phyloP scores from a whole-genome alignment of 768 basidiomycete species.

The Naganishia antarctica region DNA sequence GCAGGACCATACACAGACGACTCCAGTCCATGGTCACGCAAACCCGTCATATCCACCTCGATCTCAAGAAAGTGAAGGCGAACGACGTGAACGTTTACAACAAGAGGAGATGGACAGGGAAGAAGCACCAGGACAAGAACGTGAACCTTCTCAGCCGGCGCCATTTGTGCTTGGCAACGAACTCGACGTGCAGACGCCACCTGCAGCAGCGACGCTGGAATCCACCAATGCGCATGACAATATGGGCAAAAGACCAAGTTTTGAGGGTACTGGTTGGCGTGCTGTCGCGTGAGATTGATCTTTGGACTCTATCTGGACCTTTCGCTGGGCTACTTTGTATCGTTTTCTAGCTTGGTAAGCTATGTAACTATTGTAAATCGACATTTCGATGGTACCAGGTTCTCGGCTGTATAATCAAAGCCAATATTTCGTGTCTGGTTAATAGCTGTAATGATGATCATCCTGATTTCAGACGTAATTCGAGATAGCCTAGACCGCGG shows the following conservation, averaged over 20 bases:
- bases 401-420: too few relatives aligned
- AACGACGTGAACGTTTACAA: conserved; percentile 5
- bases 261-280: conserved; percentile 16
- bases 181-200: conserved; percentile 11
- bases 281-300: neutral
- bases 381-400: too few relatives aligned
- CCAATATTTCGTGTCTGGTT: too few relatives aligned
- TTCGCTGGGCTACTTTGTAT: neutral
- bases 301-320: neutral
- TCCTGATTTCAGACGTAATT: too few relatives aligned
- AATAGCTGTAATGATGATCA: too few relatives aligned
- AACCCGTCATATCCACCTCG: conserved; percentile 3
- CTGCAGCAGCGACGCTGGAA: neutral
- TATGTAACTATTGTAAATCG: too few relatives aligned
- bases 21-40: neutral
- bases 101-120: conserved; percentile 18
- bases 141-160: conserved; percentile 1
- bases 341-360: too few relatives aligned
- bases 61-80: conserved; percentile 7
- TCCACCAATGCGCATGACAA: neutral
- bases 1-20: neutral
- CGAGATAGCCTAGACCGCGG: too few relatives aligned
- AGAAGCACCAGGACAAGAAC: neutral
- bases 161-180: conserved; percentile 30
- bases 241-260: neutral